These are phyloP conservation scores for Tephrocybe sp. DNA, from an alignment of 768 basidiomycete genomes.

Conservation along the genomic window DNA sequence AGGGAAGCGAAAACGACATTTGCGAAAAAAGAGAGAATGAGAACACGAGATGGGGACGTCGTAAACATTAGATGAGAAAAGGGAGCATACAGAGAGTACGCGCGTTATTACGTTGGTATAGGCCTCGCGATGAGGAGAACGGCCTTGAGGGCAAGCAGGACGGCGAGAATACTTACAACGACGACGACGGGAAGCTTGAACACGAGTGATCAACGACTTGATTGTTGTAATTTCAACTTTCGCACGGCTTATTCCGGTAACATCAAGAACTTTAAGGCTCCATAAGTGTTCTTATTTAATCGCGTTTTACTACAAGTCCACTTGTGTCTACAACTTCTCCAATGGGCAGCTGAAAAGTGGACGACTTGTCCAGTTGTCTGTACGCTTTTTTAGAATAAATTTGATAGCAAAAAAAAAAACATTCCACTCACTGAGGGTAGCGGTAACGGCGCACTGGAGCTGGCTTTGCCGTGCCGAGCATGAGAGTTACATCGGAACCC, in stretches of 20 bases:
- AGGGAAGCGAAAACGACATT: constrained; percentile 33
- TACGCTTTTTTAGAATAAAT: constrained; percentile 4
- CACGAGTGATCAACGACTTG: constrained; percentile 13
- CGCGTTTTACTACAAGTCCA: constrained; percentile 32
- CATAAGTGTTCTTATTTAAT: constrained; percentile 20
- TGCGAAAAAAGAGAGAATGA: constrained; percentile 17
- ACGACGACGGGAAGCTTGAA: constrained; percentile 1
- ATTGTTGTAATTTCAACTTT: constrained; percentile 20
- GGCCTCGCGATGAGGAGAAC: constrained; percentile 3
- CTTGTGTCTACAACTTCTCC: constrained; percentile 43
- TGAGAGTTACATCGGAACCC: constrained; percentile 39
- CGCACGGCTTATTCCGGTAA: constrained; percentile 12
- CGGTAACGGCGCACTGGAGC: constrained; percentile 61
- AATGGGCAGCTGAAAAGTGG: constrained; percentile 61
- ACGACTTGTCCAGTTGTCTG: constrained; percentile 59
- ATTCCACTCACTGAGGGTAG: constrained; percentile 69
- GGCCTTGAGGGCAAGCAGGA: constrained; percentile 4
- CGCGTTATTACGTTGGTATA: constrained; percentile 10
- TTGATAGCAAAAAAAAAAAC: neutral
- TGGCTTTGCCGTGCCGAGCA: constrained; percentile 44
- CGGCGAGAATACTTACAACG: neutral
- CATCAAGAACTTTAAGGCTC: neutral
- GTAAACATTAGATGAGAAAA: constrained; percentile 21
- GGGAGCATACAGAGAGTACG: constrained; percentile 15
- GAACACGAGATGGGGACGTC: constrained; percentile 20